Evolutionary conservation across 192 early-diverging fungal species (phyloP).

Genomic region (Coemansia umbellata): DNA sequence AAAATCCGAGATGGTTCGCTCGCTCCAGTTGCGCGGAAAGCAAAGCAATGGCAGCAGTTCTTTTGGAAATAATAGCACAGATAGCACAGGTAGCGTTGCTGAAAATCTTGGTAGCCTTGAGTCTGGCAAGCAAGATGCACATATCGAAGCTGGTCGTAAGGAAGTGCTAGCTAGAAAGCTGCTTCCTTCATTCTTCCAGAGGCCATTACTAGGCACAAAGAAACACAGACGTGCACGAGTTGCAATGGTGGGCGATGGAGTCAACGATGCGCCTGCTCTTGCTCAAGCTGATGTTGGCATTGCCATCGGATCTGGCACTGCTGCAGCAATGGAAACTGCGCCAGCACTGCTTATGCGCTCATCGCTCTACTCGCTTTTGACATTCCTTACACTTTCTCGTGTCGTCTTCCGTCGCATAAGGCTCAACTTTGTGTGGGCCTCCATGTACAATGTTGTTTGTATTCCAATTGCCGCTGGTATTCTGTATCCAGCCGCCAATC

Average conservation of each 20-base stretch:
- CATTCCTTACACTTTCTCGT: constrained; percentile 71
- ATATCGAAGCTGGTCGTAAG: not conserved
- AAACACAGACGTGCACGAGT: constrained; percentile 54
- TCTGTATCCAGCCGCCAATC: constrained; percentile 59
- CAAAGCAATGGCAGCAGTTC: not conserved
- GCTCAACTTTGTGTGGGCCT: constrained; percentile 88
- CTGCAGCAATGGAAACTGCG: constrained; percentile 87
- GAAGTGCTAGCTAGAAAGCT: not conserved
- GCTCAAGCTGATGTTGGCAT: constrained; percentile 89
- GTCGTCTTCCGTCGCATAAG: constrained; percentile 73
- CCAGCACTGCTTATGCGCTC: constrained; percentile 78
- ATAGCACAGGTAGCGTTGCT: not conserved
- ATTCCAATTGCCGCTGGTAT: constrained; percentile 91
- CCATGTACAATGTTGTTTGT: constrained; percentile 79
- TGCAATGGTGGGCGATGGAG: constrained; percentile 93
- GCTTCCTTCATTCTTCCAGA: not conserved
- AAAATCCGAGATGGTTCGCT: constrained; percentile 72
- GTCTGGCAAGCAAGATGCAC: not conserved
- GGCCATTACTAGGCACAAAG: not conserved
- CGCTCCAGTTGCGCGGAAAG: constrained; percentile 57
- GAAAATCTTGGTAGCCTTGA: not conserved
- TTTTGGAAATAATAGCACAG: not conserved
- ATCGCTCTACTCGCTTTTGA: constrained; percentile 73
- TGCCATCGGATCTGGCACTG: constrained; percentile 84
- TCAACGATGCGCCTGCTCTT: constrained; percentile 91